Evolutionary conservation across 768 basidiomycete species (phyloP).

Genomic region (Rhizopogon salebrosus): DNA sequence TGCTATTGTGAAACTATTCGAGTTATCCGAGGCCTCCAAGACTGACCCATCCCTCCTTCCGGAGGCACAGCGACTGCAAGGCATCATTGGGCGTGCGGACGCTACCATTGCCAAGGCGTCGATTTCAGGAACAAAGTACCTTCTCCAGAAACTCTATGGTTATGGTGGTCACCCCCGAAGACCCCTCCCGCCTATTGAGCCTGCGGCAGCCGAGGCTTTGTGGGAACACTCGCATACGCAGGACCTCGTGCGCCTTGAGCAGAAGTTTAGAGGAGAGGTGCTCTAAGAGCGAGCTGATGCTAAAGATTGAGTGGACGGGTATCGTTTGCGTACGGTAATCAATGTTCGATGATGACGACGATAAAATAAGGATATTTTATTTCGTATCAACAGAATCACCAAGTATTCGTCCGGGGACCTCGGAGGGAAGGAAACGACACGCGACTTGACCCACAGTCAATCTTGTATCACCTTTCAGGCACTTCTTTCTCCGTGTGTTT

Average conservation of each 20-base stretch:
- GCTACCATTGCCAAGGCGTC: constrained; percentile 71
- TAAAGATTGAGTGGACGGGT: background rate
- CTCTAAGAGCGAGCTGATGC: background rate
- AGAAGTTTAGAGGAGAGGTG: constrained; percentile 43
- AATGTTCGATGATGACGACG: background rate
- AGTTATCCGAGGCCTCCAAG: constrained; percentile 53
- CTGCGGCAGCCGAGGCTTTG: constrained; percentile 50
- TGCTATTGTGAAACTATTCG: constrained; percentile 54
- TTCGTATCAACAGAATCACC: too few species aligned
- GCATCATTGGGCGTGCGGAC: constrained; percentile 76
- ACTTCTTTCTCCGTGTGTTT: background rate
- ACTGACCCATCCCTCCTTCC: constrained; percentile 52
- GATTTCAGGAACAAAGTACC: constrained; percentile 80
- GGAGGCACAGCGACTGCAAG: constrained; percentile 73
- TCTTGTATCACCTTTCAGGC: too few species aligned
- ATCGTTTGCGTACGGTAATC: background rate
- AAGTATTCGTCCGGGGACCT: too few species aligned
- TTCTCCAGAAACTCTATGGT: constrained; percentile 68
- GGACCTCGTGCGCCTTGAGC: constrained; percentile 62
- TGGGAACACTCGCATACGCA: constrained; percentile 72
- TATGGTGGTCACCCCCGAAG: constrained; percentile 79
- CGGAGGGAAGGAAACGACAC: too few species aligned
- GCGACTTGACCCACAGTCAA: too few species aligned
- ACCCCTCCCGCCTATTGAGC: constrained; percentile 66
- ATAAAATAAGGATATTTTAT: background rate